A percentile compares a stretch with the other conserved stretches of the same genome.
Evolutionary conservation across 441 rosid species (phyloP).

Genomic region (Pelargonium citronellum): DNA sequence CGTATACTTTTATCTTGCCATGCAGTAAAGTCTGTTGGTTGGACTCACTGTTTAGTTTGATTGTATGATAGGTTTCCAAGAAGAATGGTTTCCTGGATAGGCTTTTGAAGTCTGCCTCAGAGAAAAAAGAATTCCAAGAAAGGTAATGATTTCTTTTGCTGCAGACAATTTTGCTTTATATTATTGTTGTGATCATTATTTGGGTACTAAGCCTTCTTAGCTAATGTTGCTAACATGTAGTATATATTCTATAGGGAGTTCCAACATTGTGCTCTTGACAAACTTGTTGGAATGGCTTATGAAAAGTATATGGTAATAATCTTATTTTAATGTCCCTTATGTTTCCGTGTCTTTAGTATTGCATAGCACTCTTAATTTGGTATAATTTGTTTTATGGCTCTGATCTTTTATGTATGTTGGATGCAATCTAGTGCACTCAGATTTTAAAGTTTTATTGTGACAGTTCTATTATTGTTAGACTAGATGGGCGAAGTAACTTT

Average conservation of each 20-base stretch:
- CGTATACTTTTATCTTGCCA: background rate
- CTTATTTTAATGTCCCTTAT: too few relatives aligned
- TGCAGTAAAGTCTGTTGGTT: background rate
- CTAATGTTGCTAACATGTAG: constrained; percentile 10
- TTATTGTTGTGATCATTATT: background rate
- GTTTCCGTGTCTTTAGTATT: too few relatives aligned
- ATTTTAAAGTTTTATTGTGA: too few relatives aligned
- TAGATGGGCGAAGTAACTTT: too few relatives aligned
- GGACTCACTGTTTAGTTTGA: constrained; percentile 18
- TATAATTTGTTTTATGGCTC: too few relatives aligned
- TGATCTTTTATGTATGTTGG: too few relatives aligned
- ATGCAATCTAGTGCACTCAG: too few relatives aligned
- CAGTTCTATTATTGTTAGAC: too few relatives aligned
- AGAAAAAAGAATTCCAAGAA: constrained; percentile 57
- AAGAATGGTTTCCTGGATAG: constrained; percentile 52
- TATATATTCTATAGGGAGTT: constrained; percentile 53
- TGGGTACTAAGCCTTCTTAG: background rate
- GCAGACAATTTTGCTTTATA: constrained; percentile 5
- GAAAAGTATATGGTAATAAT: constrained; percentile 67
- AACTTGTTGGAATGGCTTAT: constrained; percentile 77
- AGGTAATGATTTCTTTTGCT: constrained; percentile 41
- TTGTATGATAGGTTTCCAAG: constrained; percentile 49
- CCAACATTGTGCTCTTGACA: constrained; percentile 62
- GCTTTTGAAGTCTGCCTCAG: constrained; percentile 52
- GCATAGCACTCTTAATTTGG: too few relatives aligned